phyloP scores from a whole-genome alignment of 208 protist genomes.

The Trypanosoma conorhini region DNA sequence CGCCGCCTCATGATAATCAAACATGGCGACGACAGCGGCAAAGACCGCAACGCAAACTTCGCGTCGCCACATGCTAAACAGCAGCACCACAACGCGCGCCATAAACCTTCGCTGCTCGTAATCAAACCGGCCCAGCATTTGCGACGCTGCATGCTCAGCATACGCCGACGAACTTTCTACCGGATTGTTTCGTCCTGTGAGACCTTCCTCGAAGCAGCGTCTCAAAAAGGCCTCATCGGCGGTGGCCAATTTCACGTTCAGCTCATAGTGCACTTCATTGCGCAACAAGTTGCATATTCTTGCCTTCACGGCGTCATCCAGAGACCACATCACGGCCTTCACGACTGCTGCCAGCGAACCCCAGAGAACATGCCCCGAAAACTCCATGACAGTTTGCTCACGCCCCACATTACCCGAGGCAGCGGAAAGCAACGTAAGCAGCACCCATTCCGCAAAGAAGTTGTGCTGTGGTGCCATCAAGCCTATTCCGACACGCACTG shows the following conservation, averaged over 20 bases:
- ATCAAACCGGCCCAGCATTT: conserved; percentile 28
- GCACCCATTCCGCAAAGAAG: conserved; percentile 25
- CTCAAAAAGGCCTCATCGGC: conserved; percentile 58
- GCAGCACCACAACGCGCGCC: conserved; percentile 4
- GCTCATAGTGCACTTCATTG: conserved; percentile 27
- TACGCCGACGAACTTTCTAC: conserved; percentile 6
- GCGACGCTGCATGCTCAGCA: conserved; percentile 23
- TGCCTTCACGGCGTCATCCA: conserved; percentile 19
- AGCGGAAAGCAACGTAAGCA: conserved; percentile 17
- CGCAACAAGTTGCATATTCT: conserved; percentile 28
- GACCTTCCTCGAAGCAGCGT: conserved; percentile 33
- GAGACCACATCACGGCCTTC: conserved; percentile 8
- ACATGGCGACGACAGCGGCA: not conserved
- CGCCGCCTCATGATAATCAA: conserved; percentile 18
- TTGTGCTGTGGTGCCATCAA: conserved; percentile 21
- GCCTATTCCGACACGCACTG: conserved; percentile 15
- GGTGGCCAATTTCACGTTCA: conserved; percentile 35
- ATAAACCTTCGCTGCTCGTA: conserved; percentile 17
- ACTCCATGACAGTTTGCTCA: conserved; percentile 11
- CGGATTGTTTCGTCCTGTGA: conserved; percentile 2
- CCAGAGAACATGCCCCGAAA: conserved; percentile 11
- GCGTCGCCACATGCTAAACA: conserved; percentile 14
- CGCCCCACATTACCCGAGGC: not conserved
- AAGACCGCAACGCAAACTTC: conserved; percentile 23
- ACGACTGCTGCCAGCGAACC: conserved; percentile 4